Percentiles rank a stretch among this genome's conserved stretches.
phyloP scores from a whole-genome alignment of 2,329 filamentous ascomycete genomes.

The Pseudogymnoascus sp. region DNA sequence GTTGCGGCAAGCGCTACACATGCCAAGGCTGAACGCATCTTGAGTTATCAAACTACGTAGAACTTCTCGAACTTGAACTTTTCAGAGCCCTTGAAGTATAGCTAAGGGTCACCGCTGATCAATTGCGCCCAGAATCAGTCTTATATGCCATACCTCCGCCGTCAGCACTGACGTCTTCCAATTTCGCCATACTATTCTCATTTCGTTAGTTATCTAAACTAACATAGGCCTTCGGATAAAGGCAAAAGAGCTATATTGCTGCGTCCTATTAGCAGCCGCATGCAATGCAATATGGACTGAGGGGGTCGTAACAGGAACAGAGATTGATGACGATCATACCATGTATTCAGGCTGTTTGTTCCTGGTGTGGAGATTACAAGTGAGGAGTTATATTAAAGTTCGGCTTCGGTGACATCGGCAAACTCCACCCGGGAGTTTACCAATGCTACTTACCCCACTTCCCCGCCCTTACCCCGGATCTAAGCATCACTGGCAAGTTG shows the following conservation, averaged over 20 bases:
- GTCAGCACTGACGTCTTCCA: background rate
- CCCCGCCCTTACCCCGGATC: slow-evolving; percentile 1
- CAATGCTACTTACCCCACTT: background rate
- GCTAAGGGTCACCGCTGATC: background rate
- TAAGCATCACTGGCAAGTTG: background rate
- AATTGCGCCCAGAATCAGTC: background rate
- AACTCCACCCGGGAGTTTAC: background rate
- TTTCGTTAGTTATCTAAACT: background rate
- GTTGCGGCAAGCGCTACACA: background rate
- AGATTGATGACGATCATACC: background rate
- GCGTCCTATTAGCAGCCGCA: slow-evolving; percentile 5
- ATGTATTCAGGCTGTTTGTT: slow-evolving; percentile 3
- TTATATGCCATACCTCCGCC: background rate
- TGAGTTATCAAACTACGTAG: background rate
- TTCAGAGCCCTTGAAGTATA: background rate
- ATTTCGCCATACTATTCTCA: background rate
- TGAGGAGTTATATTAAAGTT: slow-evolving; percentile 7
- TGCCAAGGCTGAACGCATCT: background rate
- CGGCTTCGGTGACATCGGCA: background rate
- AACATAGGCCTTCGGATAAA: background rate
- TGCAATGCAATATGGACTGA: background rate
- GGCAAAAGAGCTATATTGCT: background rate
- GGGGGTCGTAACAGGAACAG: slow-evolving; percentile 4
- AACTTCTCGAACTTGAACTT: background rate
- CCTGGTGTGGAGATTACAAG: background rate